Conservation (phyloP, 1,284 basidiomycete species). For the Ustilago curta region DNA sequence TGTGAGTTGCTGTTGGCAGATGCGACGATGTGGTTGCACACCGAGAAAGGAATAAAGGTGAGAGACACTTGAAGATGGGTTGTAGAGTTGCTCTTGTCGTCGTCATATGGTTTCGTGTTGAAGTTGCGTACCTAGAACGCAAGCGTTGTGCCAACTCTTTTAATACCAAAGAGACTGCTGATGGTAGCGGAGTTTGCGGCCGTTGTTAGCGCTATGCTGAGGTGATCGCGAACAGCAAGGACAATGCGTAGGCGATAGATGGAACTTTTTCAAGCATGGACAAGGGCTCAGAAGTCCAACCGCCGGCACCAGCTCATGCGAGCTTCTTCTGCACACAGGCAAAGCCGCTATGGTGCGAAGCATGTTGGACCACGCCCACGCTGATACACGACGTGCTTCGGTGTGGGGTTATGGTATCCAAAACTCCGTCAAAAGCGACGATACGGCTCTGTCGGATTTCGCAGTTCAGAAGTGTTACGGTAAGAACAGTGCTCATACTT, state of each 20-base stretch:
- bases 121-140: not conserved
- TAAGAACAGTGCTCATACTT: not conserved
- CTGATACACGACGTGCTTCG: not conserved
- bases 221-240: too few relatives aligned
- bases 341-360: not conserved
- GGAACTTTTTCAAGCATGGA: not conserved
- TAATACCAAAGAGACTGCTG: not conserved
- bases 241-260: slow-evolving; percentile 2
- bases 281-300: not conserved
- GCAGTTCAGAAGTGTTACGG: not conserved
- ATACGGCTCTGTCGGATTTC: not conserved
- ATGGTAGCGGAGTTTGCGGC: slow-evolving; percentile 3
- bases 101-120: slow-evolving; percentile 21
- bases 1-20: not conserved
- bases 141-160: not conserved
- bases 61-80: slow-evolving; percentile 1
- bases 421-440: slow-evolving; percentile 6
- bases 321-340: not conserved
- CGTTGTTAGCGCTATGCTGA: not conserved
- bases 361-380: not conserved
- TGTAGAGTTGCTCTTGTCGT: slow-evolving; percentile 6
- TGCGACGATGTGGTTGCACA: not conserved
- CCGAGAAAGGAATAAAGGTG: not conserved
- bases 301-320: not conserved
- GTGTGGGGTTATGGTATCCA: slow-evolving; percentile 4